Conservation (phyloP, 805 yeast species). For the Wickerhamia fluorescens region DNA sequence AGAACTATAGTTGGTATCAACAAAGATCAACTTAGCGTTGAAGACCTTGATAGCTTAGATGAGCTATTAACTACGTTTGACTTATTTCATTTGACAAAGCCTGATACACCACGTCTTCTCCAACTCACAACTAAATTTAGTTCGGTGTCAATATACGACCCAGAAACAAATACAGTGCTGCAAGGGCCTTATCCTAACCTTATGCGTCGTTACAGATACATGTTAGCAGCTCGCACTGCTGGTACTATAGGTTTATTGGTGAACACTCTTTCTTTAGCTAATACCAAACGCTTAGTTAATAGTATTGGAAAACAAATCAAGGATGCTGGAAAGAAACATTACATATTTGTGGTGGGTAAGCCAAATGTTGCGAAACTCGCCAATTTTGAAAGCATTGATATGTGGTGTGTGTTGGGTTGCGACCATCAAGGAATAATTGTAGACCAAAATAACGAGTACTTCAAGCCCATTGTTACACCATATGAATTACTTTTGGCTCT, state of each 20-base stretch:
- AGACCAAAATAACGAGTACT: conserved; percentile 73
- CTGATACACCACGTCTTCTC: conserved; percentile 73
- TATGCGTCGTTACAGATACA: conserved; percentile 74
- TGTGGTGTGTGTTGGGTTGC: conserved; percentile 94
- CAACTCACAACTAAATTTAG: conserved; percentile 67
- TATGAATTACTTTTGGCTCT: conserved; percentile 83
- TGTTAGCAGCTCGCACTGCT: conserved; percentile 86
- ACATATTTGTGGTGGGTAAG: conserved; percentile 93
- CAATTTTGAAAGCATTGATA: conserved; percentile 87
- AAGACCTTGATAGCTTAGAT: conserved; percentile 12
- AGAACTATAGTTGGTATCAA: conserved; percentile 13
- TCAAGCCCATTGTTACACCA: conserved; percentile 89
- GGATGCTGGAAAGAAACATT: conserved; percentile 82
- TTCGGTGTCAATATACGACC: conserved; percentile 45
- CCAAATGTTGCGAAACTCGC: conserved; percentile 97
- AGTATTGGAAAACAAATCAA: conserved; percentile 54
- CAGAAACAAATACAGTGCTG: conserved; percentile 21
- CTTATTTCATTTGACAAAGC: conserved; percentile 64
- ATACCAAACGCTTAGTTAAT: conserved; percentile 63
- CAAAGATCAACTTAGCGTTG: too few relatives aligned
- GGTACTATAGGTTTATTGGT: conserved; percentile 89
- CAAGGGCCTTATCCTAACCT: conserved; percentile 72
- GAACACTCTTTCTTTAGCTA: conserved; percentile 77
- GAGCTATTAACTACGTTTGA: conserved; percentile 30
- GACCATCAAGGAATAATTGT: conserved; percentile 88